Evolutionary conservation across 352 stramenopile species (phyloP).

Genomic region (Globisporangium echinulatum): DNA sequence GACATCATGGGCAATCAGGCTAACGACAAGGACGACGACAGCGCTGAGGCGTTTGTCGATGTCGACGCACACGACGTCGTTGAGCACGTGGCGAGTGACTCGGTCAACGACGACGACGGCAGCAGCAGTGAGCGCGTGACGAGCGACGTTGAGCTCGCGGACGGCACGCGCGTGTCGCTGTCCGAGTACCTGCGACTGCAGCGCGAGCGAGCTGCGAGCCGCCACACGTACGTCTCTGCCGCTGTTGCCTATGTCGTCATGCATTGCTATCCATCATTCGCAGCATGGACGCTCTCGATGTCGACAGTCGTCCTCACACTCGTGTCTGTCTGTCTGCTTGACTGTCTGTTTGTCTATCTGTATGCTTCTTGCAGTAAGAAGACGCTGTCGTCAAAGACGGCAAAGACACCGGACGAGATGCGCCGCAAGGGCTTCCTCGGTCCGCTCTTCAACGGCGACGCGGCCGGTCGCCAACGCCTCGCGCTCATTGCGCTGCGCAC

Average conservation of each 20-base stretch:
- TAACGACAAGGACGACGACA: conserved; percentile 2
- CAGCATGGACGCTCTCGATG: too few species aligned
- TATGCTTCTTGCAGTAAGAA: conserved; percentile 20
- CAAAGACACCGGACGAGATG: conserved; percentile 38
- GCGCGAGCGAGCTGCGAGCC: not conserved
- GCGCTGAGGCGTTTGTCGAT: conserved; percentile 22
- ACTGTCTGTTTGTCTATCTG: not conserved
- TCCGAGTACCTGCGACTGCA: conserved; percentile 59
- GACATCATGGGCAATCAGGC: not conserved
- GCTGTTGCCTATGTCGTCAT: not conserved
- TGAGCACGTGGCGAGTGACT: not conserved
- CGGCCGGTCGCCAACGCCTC: conserved; percentile 46
- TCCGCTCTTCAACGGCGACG: conserved; percentile 54
- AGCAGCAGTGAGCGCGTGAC: conserved; percentile 23
- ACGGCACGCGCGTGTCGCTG: conserved; percentile 49
- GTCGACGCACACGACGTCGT: conserved; percentile 13
- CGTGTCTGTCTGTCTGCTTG: not conserved
- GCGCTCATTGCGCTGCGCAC: conserved; percentile 43
- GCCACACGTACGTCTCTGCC: not conserved
- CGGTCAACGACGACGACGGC: conserved; percentile 15
- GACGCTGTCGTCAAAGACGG: conserved; percentile 5
- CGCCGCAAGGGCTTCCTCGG: conserved; percentile 52
- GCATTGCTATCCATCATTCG: too few species aligned
- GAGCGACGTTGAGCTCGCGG: conserved; percentile 54
- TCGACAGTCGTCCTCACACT: not conserved